These are phyloP conservation scores for Wickerhamiella kazuoi DNA, from an alignment of 805 yeast genomes.

Conservation along the genomic window DNA sequence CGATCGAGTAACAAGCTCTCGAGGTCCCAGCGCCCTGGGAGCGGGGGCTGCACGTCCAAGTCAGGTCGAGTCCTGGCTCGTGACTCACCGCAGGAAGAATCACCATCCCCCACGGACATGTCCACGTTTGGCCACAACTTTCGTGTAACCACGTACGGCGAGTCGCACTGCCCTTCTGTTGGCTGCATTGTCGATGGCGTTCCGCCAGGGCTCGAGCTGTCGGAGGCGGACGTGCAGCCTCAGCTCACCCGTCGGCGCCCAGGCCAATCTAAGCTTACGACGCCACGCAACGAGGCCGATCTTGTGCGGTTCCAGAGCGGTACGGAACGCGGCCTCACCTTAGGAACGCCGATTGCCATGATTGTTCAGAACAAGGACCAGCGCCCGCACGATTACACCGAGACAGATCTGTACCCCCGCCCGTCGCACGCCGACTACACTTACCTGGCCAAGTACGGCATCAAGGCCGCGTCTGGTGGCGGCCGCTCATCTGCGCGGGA, in stretches of 20 bases:
- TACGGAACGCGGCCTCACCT: constrained; percentile 72
- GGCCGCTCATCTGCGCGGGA: constrained; percentile 96
- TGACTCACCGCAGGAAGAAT: too few relatives aligned
- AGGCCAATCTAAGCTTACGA: constrained; percentile 80
- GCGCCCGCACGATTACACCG: constrained; percentile 89
- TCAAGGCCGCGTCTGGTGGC: constrained; percentile 90
- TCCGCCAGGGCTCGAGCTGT: constrained; percentile 80
- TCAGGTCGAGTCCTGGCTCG: too few relatives aligned
- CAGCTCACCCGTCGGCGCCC: constrained; percentile 95
- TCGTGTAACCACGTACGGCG: constrained; percentile 90
- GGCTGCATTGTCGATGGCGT: constrained; percentile 98
- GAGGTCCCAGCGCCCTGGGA: too few relatives aligned
- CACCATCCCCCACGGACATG: too few relatives aligned
- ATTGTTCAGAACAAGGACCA: constrained; percentile 86
- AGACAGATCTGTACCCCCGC: constrained; percentile 88
- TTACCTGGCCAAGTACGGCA: constrained; percentile 74
- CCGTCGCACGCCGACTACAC: constrained; percentile 98
- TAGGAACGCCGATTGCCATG: constrained; percentile 95
- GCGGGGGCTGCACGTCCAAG: too few relatives aligned
- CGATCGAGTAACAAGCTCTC: too few relatives aligned
- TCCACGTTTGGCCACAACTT: constrained; percentile 52
- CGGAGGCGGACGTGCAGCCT: constrained; percentile 83
- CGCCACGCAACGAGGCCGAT: constrained; percentile 94
- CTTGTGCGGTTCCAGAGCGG: constrained; percentile 86
- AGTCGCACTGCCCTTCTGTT: constrained; percentile 91